A percentile compares a stretch with the other conserved stretches of the same genome.
Conservation (phyloP, 2,329 filamentous ascomycete genomes). For the Nothopassalora personata region DNA sequence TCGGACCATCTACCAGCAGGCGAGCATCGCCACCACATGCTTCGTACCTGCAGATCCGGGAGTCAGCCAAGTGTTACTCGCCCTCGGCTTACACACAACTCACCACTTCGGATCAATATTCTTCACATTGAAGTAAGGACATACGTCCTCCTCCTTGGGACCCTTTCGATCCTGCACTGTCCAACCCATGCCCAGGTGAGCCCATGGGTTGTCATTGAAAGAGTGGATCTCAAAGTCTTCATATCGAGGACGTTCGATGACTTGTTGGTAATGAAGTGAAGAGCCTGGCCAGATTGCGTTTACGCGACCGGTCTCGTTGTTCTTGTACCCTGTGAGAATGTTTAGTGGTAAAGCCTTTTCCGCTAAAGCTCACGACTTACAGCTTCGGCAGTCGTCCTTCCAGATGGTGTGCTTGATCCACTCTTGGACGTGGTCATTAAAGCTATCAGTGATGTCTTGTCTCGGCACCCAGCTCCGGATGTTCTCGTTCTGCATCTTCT, state of each 20-base stretch:
- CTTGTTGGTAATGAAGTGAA: conserved; percentile 43
- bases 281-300: conserved; percentile 48
- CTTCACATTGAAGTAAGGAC: conserved; percentile 36
- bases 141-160: conserved; percentile 28
- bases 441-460: conserved; percentile 39
- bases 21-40: neutral
- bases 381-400: conserved; percentile 1
- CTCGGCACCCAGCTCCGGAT: conserved; percentile 39
- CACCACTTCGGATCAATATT: conserved; percentile 39
- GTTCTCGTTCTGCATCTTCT: conserved; percentile 45
- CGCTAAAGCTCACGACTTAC: neutral
- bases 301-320: conserved; percentile 42
- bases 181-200: conserved; percentile 38
- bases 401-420: neutral
- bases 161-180: conserved; percentile 25
- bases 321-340: conserved; percentile 34
- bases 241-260: conserved; percentile 36
- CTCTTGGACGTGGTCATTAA: conserved; percentile 38
- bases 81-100: neutral
- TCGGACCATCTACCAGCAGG: neutral
- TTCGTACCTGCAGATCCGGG: neutral
- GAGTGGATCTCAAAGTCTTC: conserved; percentile 41
- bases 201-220: conserved; percentile 38
- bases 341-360: neutral
- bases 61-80: neutral